Evolutionary conservation across 805 yeast species (phyloP).

Genomic region (Hanseniaspora clermontiae): DNA sequence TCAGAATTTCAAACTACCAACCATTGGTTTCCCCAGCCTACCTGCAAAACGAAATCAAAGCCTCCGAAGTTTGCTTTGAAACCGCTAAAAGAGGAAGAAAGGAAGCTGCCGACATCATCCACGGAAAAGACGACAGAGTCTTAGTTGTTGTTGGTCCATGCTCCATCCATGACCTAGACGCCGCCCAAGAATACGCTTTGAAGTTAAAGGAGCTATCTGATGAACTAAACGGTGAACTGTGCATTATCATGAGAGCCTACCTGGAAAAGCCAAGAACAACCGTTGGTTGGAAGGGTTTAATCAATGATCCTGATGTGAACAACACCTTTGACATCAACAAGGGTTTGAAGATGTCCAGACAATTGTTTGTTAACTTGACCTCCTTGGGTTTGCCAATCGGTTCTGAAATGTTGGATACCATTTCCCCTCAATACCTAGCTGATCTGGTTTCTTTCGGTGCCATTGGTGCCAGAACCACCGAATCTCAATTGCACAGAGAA

Average conservation of each 20-base stretch:
- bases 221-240: slow-evolving; percentile 62
- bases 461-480: slow-evolving; percentile 98
- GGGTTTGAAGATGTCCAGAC: slow-evolving; percentile 79
- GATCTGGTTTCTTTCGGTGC: slow-evolving; percentile 92
- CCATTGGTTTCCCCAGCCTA: slow-evolving; percentile 90
- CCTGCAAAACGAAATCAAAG: slow-evolving; percentile 72
- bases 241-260: slow-evolving; percentile 91
- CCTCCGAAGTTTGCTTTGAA: slow-evolving; percentile 39
- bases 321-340: slow-evolving; percentile 88
- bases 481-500: slow-evolving; percentile 95
- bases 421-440: slow-evolving; percentile 87
- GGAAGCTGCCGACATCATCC: slow-evolving; percentile 62
- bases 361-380: slow-evolving; percentile 72
- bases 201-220: slow-evolving; percentile 55
- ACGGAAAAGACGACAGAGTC: slow-evolving; percentile 68
- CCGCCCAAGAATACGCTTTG: slow-evolving; percentile 78
- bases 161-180: slow-evolving; percentile 81
- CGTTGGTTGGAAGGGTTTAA: slow-evolving; percentile 97
- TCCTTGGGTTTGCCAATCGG: slow-evolving; percentile 79
- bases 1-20: slow-evolving; percentile 77
- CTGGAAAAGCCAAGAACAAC: slow-evolving; percentile 97
- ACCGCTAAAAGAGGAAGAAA: slow-evolving; percentile 68
- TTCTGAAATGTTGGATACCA: slow-evolving; percentile 95
- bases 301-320: slow-evolving; percentile 92
- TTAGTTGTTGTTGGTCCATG: slow-evolving; percentile 92